Base-by-base conservation (phyloP, 1,284 basidiomycete genomes). In the Erythrobasidium hasegawianum region DNA sequence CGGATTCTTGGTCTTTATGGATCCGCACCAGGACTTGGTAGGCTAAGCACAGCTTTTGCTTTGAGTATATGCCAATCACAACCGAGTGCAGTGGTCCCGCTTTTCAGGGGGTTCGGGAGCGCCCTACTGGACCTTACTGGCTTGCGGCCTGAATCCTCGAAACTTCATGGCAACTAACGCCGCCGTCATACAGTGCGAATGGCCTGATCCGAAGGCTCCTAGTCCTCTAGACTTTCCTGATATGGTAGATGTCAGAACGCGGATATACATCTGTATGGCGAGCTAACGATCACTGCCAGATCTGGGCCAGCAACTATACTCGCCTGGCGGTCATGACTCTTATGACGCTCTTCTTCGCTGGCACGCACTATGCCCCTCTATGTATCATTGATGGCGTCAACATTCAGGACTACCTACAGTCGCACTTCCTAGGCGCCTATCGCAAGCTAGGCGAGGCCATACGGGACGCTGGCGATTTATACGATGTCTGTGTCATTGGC, bases 61-160 rank as follows among this genome's bases (percentile, higher is more conserved):
- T 4, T 2, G 14, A 38, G n/a, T 22, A 24, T 22, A 29, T 26
- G 43, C 56, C 1, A 14, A 39, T 22, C 7, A 14, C 38, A 24
- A 59, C 57, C 45, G n/a, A 33, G 45, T 72, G 13, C 74, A 96
- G 92, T 97, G 95, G 90, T 97, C 94, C 1, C 88, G 95, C 43
- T 97, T 94, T 80, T 89, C 90, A 4, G 94, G 95, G 22, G 95
- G 95, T 7, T 96, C 91, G 0, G 95, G 95, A 11, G 95, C 95
- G 0, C 95, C 95, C 0, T 89, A 87, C 74, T 98, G 95, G 95
- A 94, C 93, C 0, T 81, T 97, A 4, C 83, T 85, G 40, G 94
- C 94, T 0, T 96, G 91, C 75, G 95, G 94, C 10, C 84, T 98
- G 71, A 84, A 97, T 74, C 91, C 93, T 0, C 83, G 85, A 57